phyloP scores from a whole-genome alignment of 1,139 yeast species.

The Blastobotrys raffinosifermentans region DNA sequence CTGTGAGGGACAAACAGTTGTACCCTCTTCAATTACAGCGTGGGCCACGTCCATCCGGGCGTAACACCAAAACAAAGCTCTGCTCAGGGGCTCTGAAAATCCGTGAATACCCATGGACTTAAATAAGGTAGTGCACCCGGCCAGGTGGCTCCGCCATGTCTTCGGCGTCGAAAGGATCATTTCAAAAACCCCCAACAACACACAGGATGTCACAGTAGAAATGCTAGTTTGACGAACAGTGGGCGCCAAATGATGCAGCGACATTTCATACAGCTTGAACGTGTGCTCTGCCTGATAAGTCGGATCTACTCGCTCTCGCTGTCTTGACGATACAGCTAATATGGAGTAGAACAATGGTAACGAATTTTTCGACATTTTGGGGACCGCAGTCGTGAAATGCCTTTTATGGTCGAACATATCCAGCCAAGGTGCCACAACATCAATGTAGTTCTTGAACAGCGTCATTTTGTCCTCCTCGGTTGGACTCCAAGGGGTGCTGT shows the following conservation, averaged over 20 bases:
- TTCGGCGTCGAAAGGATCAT: constrained; percentile 35
- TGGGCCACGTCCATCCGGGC: constrained; percentile 7
- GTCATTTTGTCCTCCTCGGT: constrained; percentile 24
- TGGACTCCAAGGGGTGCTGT: constrained; percentile 4
- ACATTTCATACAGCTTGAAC: constrained; percentile 27
- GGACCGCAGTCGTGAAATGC: constrained; percentile 30
- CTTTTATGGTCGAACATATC: constrained; percentile 34
- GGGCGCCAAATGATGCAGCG: constrained; percentile 32
- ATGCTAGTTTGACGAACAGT: constrained; percentile 28
- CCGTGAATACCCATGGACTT: constrained; percentile 37
- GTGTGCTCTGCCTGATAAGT: constrained; percentile 21
- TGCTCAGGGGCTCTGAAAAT: constrained; percentile 25
- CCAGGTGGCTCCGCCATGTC: constrained; percentile 37
- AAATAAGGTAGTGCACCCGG: constrained; percentile 38
- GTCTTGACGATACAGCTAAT: constrained; percentile 33
- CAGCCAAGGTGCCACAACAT: constrained; percentile 36
- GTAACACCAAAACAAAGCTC: constrained; percentile 7
- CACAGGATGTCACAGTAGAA: constrained; percentile 29
- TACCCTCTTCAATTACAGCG: constrained; percentile 5
- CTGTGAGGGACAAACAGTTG: constrained; percentile 2
- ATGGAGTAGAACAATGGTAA: constrained; percentile 29
- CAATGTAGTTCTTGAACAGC: constrained; percentile 29
- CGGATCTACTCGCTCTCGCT: constrained; percentile 26
- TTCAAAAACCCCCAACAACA: constrained; percentile 34
- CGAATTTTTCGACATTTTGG: constrained; percentile 25